Base-by-base conservation (phyloP, 768 basidiomycete genomes). In the Russula lepida region DNA sequence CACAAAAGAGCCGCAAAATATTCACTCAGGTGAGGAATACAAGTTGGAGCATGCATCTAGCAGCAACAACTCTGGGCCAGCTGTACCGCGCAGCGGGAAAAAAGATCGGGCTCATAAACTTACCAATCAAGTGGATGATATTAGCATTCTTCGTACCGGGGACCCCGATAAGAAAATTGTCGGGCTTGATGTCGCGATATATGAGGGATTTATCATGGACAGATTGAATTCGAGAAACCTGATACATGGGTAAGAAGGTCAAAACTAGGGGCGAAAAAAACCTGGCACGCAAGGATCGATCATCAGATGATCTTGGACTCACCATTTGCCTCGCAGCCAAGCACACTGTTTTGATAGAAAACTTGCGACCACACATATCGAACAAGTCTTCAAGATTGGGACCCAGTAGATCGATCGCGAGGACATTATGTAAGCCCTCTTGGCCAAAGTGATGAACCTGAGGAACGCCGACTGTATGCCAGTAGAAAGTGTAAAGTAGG, bases 251-350 rank as follows among this genome's bases (percentile, higher is more conserved):
- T 50, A 64, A 21, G 66, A 65, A 28, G 25, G 53, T 50, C 25
- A 47, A 64, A 53, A 54, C 2, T 47, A 23, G 60, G n/a, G 59
- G 27, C 41, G 28, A 64, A 39, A 53, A 53, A 56, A 32, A 21
- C 44, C 50, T 41, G 19, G 54, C 46, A 13, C 35, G 23, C 39
- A 54, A 30, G 50, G 52, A 55, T 50, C 49, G 33, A 35, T 46
- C 47, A 33, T 37, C 53, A 63, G 55, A 51, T 55, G 52, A 52
- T 55, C 47, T 48, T 17, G 35, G 17, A 73, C 85, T 73, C 64
- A 95, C 95, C 95, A 98, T 99, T 74, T 99, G 97, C 74, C 90
- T 98, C 19, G 97, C 97, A 54, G 92, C 89, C 95, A 99, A 93
- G 71, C 93, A 97, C 28, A 98, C 95, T 0, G 95, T 98, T 82